phyloP scores from a whole-genome alignment of 306 rosid genomes.

The Canavalia ensiformis region DNA sequence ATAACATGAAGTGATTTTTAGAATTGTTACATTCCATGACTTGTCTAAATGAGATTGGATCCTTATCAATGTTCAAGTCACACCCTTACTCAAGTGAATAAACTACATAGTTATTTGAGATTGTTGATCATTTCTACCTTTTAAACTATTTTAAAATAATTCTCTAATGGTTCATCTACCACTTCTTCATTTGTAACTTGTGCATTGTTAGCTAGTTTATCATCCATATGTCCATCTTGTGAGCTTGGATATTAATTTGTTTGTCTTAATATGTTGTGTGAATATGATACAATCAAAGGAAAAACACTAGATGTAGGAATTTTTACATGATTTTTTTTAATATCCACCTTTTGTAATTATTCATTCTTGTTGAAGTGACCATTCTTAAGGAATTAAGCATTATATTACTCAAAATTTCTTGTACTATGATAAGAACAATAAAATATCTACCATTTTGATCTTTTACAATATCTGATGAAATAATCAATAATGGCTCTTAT shows the following conservation, averaged over 20 bases:
- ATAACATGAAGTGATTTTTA: background rate
- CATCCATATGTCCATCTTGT: background rate
- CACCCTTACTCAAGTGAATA: background rate
- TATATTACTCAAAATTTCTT: background rate
- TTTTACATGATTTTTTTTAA: background rate
- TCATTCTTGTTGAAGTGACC: background rate
- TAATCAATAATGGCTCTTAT: too few relatives aligned
- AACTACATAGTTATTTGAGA: background rate
- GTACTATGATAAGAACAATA: too few relatives aligned
- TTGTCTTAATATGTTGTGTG: background rate
- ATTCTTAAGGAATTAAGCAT: background rate
- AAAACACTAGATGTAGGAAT: background rate
- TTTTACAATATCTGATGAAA: too few relatives aligned
- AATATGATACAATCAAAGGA: background rate
- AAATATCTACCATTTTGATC: too few relatives aligned
- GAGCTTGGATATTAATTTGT: background rate
- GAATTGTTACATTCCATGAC: background rate
- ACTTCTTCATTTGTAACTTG: background rate
- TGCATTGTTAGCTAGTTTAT: background rate
- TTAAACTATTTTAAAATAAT: background rate
- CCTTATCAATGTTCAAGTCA: background rate
- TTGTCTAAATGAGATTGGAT: background rate
- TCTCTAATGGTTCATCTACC: background rate
- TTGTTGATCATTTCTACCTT: background rate
- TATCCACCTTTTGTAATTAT: background rate